phyloP scores from a whole-genome alignment of 768 basidiomycete species.

The Guyanaporus albipodus region DNA sequence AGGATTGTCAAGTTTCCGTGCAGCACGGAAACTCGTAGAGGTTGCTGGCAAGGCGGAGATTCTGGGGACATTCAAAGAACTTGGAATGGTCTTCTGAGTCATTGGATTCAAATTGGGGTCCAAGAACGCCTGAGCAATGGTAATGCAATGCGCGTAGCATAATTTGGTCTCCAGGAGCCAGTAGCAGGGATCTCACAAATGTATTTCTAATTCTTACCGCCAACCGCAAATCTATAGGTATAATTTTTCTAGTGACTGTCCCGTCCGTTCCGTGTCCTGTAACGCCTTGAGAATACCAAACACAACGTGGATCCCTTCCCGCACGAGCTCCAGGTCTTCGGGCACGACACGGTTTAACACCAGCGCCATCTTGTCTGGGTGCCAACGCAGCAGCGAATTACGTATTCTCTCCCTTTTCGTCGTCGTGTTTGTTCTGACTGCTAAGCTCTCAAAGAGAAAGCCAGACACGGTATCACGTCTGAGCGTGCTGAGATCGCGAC shows the following conservation, averaged over 20 bases:
- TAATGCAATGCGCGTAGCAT: too few species aligned
- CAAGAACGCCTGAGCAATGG: too few species aligned
- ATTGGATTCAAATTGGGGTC: too few species aligned
- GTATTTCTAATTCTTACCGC: conserved; percentile 10
- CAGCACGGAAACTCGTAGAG: too few species aligned
- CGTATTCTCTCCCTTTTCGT: conserved; percentile 54
- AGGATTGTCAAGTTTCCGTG: too few species aligned
- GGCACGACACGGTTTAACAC: conserved; percentile 42
- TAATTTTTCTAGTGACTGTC: background rate
- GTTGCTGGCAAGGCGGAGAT: too few species aligned
- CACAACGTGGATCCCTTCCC: conserved; percentile 45
- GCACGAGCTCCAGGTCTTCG: conserved; percentile 43
- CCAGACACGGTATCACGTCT: conserved; percentile 39
- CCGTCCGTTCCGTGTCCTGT: conserved; percentile 32
- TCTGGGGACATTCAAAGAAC: too few species aligned
- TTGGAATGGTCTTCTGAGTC: too few species aligned
- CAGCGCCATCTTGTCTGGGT: conserved; percentile 57
- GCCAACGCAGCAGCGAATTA: conserved; percentile 60
- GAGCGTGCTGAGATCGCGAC: conserved; percentile 30
- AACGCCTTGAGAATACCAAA: conserved; percentile 33
- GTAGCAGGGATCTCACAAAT: too few species aligned
- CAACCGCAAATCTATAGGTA: conserved; percentile 3
- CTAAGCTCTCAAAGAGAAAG: conserved; percentile 48
- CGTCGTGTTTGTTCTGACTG: conserved; percentile 37
- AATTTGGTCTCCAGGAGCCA: too few species aligned